A percentile compares a stretch with the other conserved stretches of the same genome.
Conservation (phyloP, 331 rosid species). For the Quercus lobata region DNA sequence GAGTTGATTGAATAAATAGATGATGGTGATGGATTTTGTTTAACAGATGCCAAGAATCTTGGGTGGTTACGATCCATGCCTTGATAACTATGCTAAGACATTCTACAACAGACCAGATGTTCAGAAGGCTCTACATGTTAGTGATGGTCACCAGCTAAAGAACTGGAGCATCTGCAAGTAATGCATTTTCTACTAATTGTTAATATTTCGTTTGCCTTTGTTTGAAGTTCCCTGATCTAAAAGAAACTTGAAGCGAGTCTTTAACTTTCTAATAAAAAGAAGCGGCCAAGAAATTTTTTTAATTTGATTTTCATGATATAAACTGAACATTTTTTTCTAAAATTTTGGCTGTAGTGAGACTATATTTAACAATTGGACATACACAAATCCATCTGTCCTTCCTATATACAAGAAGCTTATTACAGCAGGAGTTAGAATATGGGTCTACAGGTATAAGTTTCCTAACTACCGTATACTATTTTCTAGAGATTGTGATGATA, state of each 20-base stretch:
- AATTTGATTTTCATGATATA: not conserved
- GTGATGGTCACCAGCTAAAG: slow-evolving; percentile 53
- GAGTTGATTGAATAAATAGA: no score
- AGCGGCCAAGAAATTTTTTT: not conserved
- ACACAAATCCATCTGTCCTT: slow-evolving; percentile 60
- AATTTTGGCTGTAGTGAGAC: slow-evolving; percentile 15
- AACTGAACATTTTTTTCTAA: not conserved
- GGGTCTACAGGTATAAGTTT: slow-evolving; percentile 75
- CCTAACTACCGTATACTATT: not conserved
- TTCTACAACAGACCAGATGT: slow-evolving; percentile 71
- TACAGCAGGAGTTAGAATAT: slow-evolving; percentile 67
- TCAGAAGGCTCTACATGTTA: slow-evolving; percentile 74
- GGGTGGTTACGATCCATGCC: slow-evolving; percentile 83
- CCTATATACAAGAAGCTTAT: slow-evolving; percentile 86
- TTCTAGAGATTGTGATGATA: not conserved
- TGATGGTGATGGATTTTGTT: not conserved
- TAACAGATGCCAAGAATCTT: slow-evolving; percentile 63
- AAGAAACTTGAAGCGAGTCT: not conserved
- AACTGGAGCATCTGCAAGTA: slow-evolving; percentile 98
- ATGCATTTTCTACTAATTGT: not conserved
- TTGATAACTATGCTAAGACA: slow-evolving; percentile 51
- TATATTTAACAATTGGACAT: slow-evolving; percentile 47
- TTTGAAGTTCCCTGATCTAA: not conserved
- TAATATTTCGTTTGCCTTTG: not conserved
- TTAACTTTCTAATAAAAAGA: not conserved